Percentiles rank a stretch among this genome's conserved stretches.
These are phyloP conservation scores for Ananas comosus DNA, from an alignment of 176 grass and related monocot species.

Conservation along the genomic window DNA sequence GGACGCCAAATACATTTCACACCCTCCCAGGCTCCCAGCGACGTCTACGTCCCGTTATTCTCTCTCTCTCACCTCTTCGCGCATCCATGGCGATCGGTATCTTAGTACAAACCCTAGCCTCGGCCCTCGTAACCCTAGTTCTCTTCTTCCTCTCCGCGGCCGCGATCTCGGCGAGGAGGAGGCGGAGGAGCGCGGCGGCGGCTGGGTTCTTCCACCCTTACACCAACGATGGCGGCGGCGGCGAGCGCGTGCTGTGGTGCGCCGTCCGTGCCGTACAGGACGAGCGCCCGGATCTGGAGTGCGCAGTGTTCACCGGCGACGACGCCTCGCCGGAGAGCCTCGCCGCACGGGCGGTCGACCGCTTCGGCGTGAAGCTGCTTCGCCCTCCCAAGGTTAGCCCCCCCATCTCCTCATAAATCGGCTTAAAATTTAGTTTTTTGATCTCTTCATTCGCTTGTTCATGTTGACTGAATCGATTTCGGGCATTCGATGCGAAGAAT, in stretches of 20 bases:
- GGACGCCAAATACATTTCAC: no score
- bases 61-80: neutral
- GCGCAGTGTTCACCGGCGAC: conserved; percentile 69
- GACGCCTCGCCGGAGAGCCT: conserved; percentile 58
- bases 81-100: conserved; percentile 40
- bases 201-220: conserved; percentile 83
- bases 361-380: conserved; percentile 66
- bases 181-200: conserved; percentile 10
- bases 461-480: neutral
- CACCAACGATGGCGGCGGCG: conserved; percentile 89
- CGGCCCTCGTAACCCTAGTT: conserved; percentile 3
- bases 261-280: conserved; percentile 73
- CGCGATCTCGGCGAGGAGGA: conserved; percentile 7
- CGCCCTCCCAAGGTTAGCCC: conserved; percentile 48
- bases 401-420: neutral
- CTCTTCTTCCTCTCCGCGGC: conserved; percentile 11
- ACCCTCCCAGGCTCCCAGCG: no score
- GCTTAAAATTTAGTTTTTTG: neutral
- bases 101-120: conserved; percentile 21
- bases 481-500: neutral
- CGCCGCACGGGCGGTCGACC: conserved; percentile 40
- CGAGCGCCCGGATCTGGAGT: conserved; percentile 50
- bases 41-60: no score
- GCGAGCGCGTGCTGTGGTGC: conserved; percentile 93
- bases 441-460: neutral